A percentile compares a stretch with the other conserved stretches of the same genome.
Evolutionary conservation across 2,329 filamentous ascomycete species (phyloP).

Genomic region (Colletotrichum liriopes): DNA sequence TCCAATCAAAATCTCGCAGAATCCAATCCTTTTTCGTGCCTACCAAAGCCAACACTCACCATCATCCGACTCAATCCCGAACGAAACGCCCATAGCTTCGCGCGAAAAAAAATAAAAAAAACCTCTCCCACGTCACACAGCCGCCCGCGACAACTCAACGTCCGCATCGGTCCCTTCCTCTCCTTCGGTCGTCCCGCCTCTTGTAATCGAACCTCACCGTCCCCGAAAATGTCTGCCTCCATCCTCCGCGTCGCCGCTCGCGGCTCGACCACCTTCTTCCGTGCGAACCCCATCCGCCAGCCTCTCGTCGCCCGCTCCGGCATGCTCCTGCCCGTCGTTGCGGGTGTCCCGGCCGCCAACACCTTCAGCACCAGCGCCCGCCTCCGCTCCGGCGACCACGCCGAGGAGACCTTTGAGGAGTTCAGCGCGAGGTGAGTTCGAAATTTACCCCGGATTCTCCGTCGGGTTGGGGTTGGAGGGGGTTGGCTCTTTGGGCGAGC

Average conservation of each 20-base stretch:
- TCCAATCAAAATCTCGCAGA: constrained; percentile 45
- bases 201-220: constrained; percentile 36
- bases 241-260: constrained; percentile 82
- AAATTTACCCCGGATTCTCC: constrained; percentile 7
- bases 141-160: constrained; percentile 23
- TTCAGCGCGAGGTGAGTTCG: constrained; percentile 91
- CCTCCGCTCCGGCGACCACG: constrained; percentile 74
- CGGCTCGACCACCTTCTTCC: constrained; percentile 75
- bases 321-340: constrained; percentile 62
- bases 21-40: constrained; percentile 45
- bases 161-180: constrained; percentile 39
- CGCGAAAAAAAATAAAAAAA: constrained; percentile 35
- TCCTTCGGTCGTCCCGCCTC: constrained; percentile 37
- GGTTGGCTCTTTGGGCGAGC: neutral
- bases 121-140: constrained; percentile 40
- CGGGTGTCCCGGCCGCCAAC: constrained; percentile 63
- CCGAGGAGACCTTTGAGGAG: constrained; percentile 99
- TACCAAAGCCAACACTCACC: constrained; percentile 38
- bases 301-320: constrained; percentile 71
- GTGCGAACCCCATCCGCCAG: constrained; percentile 72
- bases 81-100: constrained; percentile 42
- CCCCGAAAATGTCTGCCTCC: constrained; percentile 73
- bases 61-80: constrained; percentile 52
- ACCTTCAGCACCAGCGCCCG: constrained; percentile 76
- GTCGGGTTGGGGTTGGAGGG: constrained; percentile 2